Base-by-base conservation (phyloP, 192 early-diverging fungal species). In the Lunasporangiospora selenospora region DNA sequence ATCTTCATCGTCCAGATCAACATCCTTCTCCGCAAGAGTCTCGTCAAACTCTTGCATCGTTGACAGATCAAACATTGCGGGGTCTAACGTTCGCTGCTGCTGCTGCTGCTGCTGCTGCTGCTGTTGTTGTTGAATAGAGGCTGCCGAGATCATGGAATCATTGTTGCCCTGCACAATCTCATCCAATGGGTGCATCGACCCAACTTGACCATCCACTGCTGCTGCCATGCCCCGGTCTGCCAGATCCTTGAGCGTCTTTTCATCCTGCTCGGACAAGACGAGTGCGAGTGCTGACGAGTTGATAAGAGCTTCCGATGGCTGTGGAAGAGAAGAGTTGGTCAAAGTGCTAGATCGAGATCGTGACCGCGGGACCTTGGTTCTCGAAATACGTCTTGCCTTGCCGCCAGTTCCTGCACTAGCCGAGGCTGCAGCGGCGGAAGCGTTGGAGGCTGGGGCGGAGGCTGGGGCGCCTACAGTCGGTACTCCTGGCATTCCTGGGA, bases 301-400 rank as follows among this genome's bases (percentile, higher is more conserved):
- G 46, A 51, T 50, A 2, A 66, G 13, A 11, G 12, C 31, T 6
- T 33, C 38, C 3, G 49, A 46, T n/a, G 50, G 3, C 51, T 66
- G 54, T 2, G 62, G 29, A 10, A 55, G 55, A 13, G 64, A 52
- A 5, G 31, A 47, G n/a, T 36, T n/a, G 6, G 55, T 32, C 23
- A 73, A 26, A 1, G 69, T 73, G 41, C 69, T 73, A 3, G 69
- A 73, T 30, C 69, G 69, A 19, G 69, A 73, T 13, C 69, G 69
- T 1, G 69, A 31, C 49, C 63, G 62, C 4, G 69, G 69, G 18
- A 62, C 32, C 49, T 73, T 73, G 24, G 61, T 58, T 32, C 69
- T 55, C 6, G 69, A 73, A 10, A 63, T 42, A 2, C 69, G 59
- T 36, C 45, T 63, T 4, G 69, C 69, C 36, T 73, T 73, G 4